phyloP scores from a whole-genome alignment of 2,329 filamentous ascomycete species.

The Aspergillus sclerotialis region DNA sequence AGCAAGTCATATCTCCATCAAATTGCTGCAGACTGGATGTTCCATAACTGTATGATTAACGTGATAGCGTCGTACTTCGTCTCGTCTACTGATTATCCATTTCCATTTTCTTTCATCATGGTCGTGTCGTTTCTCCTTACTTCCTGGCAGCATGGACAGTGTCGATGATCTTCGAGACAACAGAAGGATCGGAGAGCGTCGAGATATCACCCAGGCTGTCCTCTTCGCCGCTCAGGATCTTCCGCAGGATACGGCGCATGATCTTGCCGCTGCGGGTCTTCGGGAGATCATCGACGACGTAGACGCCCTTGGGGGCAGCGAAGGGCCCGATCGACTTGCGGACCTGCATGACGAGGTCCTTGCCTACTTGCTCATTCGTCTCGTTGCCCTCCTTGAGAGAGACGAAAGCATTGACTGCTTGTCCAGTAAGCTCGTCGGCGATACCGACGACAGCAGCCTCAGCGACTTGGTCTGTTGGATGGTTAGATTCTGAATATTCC shows the following conservation, averaged over 20 bases:
- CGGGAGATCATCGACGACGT: constrained; percentile 83
- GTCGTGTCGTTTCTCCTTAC: constrained; percentile 2
- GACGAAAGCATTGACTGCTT: constrained; percentile 96
- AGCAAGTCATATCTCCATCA: no score
- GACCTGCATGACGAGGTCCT: constrained; percentile 90
- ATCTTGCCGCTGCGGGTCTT: constrained; percentile 99
- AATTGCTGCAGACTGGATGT: background rate
- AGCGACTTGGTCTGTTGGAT: constrained; percentile 51
- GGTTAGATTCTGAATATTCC: background rate
- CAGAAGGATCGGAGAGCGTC: constrained; percentile 81
- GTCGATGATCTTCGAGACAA: constrained; percentile 84
- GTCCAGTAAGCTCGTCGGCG: constrained; percentile 85
- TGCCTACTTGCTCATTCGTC: constrained; percentile 70
- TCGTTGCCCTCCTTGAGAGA: constrained; percentile 81
- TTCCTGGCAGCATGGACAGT: constrained; percentile 55
- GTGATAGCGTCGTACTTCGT: background rate
- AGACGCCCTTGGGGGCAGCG: constrained; percentile 89
- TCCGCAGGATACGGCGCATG: constrained; percentile 92
- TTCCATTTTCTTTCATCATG: constrained; percentile 3
- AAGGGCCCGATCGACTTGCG: constrained; percentile 97
- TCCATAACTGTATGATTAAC: background rate
- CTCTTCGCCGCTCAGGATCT: constrained; percentile 95
- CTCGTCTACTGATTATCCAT: constrained; percentile 1
- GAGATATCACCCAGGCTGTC: constrained; percentile 91
- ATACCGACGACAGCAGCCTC: constrained; percentile 95